Base-by-base conservation (phyloP, 2,329 filamentous ascomycete species). In the Penicillium aurantiogriseum region DNA sequence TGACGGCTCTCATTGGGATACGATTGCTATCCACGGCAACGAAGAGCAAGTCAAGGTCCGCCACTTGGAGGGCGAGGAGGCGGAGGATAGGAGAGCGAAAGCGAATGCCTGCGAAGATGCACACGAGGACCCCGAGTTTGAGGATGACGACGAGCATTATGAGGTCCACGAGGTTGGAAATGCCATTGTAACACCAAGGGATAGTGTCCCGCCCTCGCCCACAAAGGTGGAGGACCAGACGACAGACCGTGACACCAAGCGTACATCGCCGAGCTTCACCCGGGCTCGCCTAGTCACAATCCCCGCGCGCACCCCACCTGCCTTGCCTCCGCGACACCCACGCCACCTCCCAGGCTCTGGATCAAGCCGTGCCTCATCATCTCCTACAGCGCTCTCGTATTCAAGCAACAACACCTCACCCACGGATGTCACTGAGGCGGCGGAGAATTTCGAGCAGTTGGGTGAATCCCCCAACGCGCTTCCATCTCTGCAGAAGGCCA, bases 271-370 rank as follows among this genome's bases (percentile, higher is more conserved):
- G 53, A 82, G 86, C 54, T 85, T 92, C 56, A 88, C 86, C 39
- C 88, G 90, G 69, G 90, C 91, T 25, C 88, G 88, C 50, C 80
- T 97, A 50, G 90, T 97, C 29, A 92, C 86, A 45, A 96, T 97
- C 57, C 86, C 90, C 76, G 84, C 91, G 36, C 76, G 87, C 1
- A 67, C 62, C 19, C 85, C 91, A 1, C 92, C 92, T 1, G 86
- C 89, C 9, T 82, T 96, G 13, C 92, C 92, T 1, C 82, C 85
- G 3, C 82, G 92, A 47, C 96, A 89, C 69, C 88, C 91, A 17
- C 64, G 69, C 10, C 73, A 67, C 39, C 47, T 63, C 25, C 65
- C 59, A 73, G 51, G 61, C 56, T 59, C 67, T 60, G 54, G 60
- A 27, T 57, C 68, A 55, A 54, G 59, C 59, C 40, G 68, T 60